Conservation (phyloP, 2,329 filamentous ascomycete genomes). For the Aspergillus luchuensis region DNA sequence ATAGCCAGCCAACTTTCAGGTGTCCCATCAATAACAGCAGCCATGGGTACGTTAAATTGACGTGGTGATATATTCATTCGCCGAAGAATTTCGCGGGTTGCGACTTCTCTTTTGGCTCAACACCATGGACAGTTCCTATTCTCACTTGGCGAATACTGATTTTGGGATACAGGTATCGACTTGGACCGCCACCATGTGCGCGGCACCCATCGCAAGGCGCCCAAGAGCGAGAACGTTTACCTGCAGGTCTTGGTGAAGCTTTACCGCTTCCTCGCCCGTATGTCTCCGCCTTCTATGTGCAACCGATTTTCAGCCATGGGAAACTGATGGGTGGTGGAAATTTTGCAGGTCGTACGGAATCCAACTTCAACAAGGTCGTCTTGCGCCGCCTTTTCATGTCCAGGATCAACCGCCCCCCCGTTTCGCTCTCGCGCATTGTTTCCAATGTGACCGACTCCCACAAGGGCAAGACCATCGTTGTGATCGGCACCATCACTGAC, state of each 20-base stretch:
- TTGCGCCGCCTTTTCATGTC: constrained; percentile 98
- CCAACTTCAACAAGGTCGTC: constrained; percentile 98
- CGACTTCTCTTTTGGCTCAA: background rate
- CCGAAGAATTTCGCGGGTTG: background rate
- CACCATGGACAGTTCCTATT: constrained; percentile 3
- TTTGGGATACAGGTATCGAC: constrained; percentile 52
- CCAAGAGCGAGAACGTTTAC: constrained; percentile 98
- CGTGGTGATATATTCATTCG: background rate
- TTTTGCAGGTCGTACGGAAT: constrained; percentile 81
- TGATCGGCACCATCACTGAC: constrained; percentile 94
- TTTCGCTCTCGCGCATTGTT: constrained; percentile 89
- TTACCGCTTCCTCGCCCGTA: constrained; percentile 95
- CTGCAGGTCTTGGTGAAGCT: constrained; percentile 97
- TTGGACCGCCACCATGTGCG: constrained; percentile 65
- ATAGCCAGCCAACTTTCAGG: constrained; percentile 45
- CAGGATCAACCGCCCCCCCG: constrained; percentile 94
- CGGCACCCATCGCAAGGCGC: constrained; percentile 80
- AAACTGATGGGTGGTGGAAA: constrained; percentile 23
- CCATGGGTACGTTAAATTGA: constrained; percentile 45
- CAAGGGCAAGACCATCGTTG: constrained; percentile 77
- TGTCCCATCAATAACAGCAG: constrained; percentile 44
- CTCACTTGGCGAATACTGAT: constrained; percentile 17
- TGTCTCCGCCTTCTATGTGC: constrained; percentile 11
- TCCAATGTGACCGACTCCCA: constrained; percentile 62
- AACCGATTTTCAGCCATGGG: background rate